Evolutionary conservation across 2,329 filamentous ascomycete species (phyloP).

Genomic region (Ophiocordyceps australis): DNA sequence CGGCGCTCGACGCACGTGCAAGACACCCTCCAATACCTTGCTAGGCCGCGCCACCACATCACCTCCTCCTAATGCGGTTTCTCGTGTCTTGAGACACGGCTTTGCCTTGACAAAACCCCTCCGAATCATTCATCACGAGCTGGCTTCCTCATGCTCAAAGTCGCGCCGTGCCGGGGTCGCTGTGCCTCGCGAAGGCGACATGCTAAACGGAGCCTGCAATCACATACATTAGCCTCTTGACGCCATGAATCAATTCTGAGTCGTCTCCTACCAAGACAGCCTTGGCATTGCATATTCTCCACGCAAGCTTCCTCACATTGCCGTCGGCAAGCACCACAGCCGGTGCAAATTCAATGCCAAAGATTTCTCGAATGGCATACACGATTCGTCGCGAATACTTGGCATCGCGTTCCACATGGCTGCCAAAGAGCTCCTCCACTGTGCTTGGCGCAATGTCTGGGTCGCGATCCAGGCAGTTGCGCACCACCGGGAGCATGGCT

Average conservation of each 20-base stretch:
- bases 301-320: slow-evolving; percentile 75
- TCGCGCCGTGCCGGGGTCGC: slow-evolving; percentile 35
- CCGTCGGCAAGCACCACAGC: slow-evolving; percentile 87
- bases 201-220: slow-evolving; percentile 57
- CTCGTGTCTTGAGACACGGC: too few species aligned
- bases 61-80: too few species aligned
- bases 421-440: slow-evolving; percentile 68
- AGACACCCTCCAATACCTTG: too few species aligned
- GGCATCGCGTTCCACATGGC: slow-evolving; percentile 65
- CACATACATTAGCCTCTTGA: too few species aligned
- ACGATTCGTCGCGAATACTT: slow-evolving; percentile 85
- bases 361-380: slow-evolving; percentile 91
- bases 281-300: slow-evolving; percentile 91
- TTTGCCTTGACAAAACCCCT: too few species aligned
- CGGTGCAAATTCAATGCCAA: slow-evolving; percentile 87
- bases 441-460: slow-evolving; percentile 74
- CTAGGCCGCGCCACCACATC: too few species aligned
- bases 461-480: slow-evolving; percentile 85
- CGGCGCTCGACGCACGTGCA: too few species aligned
- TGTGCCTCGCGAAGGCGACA: slow-evolving; percentile 45
- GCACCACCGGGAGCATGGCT: slow-evolving; percentile 63
- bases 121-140: too few species aligned
- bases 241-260: too few species aligned
- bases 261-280: slow-evolving; percentile 60
- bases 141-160: slow-evolving; percentile 12